Base-by-base conservation (phyloP, 257 asterid species). In the Scutellaria minor region DNA sequence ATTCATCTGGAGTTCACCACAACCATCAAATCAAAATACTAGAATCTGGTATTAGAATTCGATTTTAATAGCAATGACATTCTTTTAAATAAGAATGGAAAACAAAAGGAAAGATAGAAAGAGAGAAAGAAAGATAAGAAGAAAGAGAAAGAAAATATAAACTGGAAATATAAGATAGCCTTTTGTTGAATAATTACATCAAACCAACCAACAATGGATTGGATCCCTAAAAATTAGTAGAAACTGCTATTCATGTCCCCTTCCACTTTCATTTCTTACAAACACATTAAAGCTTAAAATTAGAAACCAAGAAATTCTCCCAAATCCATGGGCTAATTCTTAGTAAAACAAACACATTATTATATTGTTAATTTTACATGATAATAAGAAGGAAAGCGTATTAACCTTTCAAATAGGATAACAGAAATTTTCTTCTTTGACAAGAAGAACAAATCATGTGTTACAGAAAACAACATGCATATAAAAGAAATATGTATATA, bases 221-320 rank as follows among this genome's bases (percentile, higher is more conserved):
- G 13, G 70, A 77, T 22, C 69, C 20, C 47, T 31, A 71, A 46
- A 44, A 24, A 22, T 64, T 47, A 8, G 42, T 35, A 66, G n/a
- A 64, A 66, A 5, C 5, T 64, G 45, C 50, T 7, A 22, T 56
- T 64, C 45, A 68, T 54, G 45, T 63, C 44, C 20, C 37, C 44
- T 40, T 62, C 50, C 50, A n/a, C 37, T 64, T 71, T 41, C 64
- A 48, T 41, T 60, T 2, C 59, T 39, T 40, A 39, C 64, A 67
- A 61, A 39, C 40, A 66, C 67, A 24, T 31, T 20, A 7, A 14
- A 70, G 51, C 62, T 27, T 35, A 27, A 27, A 24, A 10, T 40
- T 59, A 51, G 50, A 53, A 69, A 52, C 46, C 71, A 50, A 50
- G 46, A 75, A 53, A 41, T 37, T 50, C 27, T 24, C 59, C 42